A percentile compares a stretch with the other conserved stretches of the same genome.
These are phyloP conservation scores for Scytalidium sp. DNA, from an alignment of 2,329 filamentous ascomycete genomes.

Conservation along the genomic window DNA sequence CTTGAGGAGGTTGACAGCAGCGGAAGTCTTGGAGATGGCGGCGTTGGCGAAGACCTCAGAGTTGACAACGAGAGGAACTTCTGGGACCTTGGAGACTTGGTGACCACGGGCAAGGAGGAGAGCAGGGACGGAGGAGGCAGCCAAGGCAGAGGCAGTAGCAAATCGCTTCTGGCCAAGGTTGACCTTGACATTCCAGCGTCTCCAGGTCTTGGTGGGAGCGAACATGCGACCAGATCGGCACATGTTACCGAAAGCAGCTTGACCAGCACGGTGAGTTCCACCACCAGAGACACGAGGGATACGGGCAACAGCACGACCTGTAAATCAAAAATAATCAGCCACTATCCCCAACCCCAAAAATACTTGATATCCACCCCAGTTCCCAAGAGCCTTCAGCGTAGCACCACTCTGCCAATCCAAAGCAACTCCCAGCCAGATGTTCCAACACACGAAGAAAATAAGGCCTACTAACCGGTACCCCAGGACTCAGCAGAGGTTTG, in stretches of 20 bases:
- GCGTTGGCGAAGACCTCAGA: constrained; percentile 81
- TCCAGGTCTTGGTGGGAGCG: constrained; percentile 99
- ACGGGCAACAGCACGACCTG: constrained; percentile 98
- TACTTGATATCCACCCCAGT: too few species aligned
- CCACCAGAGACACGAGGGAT: constrained; percentile 99
- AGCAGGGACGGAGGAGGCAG: constrained; percentile 91
- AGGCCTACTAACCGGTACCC: constrained; percentile 85
- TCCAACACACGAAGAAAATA: constrained; percentile 19
- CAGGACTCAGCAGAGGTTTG: constrained; percentile 99
- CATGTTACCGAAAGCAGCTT: constrained; percentile 99
- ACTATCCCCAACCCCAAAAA: neutral
- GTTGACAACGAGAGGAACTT: constrained; percentile 96
- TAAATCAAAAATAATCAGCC: constrained; percentile 1
- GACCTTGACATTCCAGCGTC: constrained; percentile 99
- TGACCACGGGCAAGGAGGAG: constrained; percentile 97
- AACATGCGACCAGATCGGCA: constrained; percentile 99
- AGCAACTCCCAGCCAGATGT: neutral
- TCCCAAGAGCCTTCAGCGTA: too few species aligned
- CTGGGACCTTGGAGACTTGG: constrained; percentile 86
- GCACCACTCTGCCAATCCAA: too few species aligned
- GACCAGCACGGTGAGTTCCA: constrained; percentile 99
- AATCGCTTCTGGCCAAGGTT: constrained; percentile 99
- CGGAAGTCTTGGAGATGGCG: constrained; percentile 82
- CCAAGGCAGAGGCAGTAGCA: constrained; percentile 94
- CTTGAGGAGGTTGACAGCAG: constrained; percentile 83